These are phyloP conservation scores for Tieghemostelium lacteum DNA, from an alignment of 78 protist genomes.

Conservation along the genomic window DNA sequence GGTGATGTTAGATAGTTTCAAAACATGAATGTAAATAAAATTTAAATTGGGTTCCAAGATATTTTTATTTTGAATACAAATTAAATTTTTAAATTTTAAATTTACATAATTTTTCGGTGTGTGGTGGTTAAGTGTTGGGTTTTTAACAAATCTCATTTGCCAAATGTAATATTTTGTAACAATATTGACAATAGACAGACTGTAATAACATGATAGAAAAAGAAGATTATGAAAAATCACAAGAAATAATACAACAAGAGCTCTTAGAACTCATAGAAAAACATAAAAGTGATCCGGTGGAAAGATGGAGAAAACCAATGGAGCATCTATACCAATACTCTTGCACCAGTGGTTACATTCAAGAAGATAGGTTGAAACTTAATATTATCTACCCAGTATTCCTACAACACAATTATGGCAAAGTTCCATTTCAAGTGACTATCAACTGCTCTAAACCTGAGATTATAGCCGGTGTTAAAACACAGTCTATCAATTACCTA, in stretches of 20 bases:
- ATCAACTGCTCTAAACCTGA: constrained; percentile 76
- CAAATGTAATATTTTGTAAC: too few relatives aligned
- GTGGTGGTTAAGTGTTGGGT: too few relatives aligned
- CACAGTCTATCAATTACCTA: constrained; percentile 15
- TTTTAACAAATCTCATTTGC: too few relatives aligned
- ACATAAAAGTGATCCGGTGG: background rate
- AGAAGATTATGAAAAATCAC: too few relatives aligned
- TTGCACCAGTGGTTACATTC: constrained; percentile 19
- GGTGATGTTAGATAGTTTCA: too few relatives aligned
- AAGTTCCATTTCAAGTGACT: constrained; percentile 36
- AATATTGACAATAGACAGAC: background rate
- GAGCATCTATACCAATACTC: constrained; percentile 28
- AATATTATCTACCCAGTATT: constrained; percentile 19
- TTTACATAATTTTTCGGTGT: too few relatives aligned
- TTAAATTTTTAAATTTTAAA: too few relatives aligned
- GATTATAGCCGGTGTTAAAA: constrained; percentile 26
- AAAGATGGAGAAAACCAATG: constrained; percentile 62
- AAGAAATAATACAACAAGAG: too few relatives aligned
- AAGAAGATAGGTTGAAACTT: constrained; percentile 24
- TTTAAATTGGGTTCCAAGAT: too few relatives aligned
- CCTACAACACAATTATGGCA: constrained; percentile 13
- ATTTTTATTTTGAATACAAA: too few relatives aligned
- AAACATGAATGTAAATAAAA: too few relatives aligned
- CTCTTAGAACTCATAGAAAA: too few relatives aligned
- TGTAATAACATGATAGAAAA: background rate